Evolutionary conservation across 2,329 filamentous ascomycete species (phyloP), one percentile per base, ranked within the genome.

Genomic region (Fusarium sp.): DNA sequence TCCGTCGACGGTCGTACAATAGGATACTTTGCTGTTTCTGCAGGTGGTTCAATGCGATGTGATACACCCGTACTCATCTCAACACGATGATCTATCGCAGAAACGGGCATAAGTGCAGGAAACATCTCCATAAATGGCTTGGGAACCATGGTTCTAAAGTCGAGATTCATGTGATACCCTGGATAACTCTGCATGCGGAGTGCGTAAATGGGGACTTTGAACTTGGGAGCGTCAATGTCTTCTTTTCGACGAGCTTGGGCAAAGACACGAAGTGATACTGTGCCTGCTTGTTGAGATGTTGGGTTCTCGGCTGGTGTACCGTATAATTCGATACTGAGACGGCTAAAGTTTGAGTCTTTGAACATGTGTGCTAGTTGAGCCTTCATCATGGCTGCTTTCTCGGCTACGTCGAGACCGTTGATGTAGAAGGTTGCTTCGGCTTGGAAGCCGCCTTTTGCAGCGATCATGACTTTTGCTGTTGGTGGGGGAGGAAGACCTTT

Each of bases 241-340:
- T 81, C 80, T 32, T 79, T 76, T 18, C 64, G 76, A 7, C 73
- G 75, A 8, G 86, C 85, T 71, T 90, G 84, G 0, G 81, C 81
- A 70, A 86, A 81, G 50, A 85, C 78, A 27, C 84, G 72, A 42
- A 86, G 80, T 45, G 84, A 83, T 1, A 86, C 85, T 1, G 85
- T 88, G 2, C 85, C 85, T 1, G 80, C 81, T 30, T 83, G 81
- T 35, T 87, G 85, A n/a, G 80, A 82, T 5, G 72, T 73, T 0
- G 84, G 82, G 41, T 86, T 79, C 2, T 80, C 76, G 1, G 80
- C 76, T 60, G 79, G 37, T 68, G 81, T 52, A 78, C 86, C 70
- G 81, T 84, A 72, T 17, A 73, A 23, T 42, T 78, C 68, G 30
- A 83, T 78, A 18, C 77, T 81, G 1, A 83, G 67, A 12, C 78